Evolutionary conservation across 129 eudicot species (phyloP), one percentile per base, ranked within the genome.

Genomic region (Pittosporum tobira): DNA sequence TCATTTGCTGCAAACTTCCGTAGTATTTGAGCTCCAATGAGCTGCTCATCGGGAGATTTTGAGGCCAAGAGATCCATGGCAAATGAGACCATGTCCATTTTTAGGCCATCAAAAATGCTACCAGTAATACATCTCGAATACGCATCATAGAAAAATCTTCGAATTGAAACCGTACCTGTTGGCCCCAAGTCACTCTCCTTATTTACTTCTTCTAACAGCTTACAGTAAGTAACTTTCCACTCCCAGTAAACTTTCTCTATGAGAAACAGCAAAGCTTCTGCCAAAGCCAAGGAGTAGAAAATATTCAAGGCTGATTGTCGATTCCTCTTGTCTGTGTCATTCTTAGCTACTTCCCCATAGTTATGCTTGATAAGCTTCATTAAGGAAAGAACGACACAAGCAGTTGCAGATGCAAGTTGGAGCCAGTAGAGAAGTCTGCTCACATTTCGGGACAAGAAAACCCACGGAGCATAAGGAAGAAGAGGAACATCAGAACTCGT

Each of bases 21-120:
- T 7, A 91, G 50, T 24, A 91, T 78, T 44, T 78, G 64, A n/a
- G 81, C 88, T 9, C 98, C 98, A 23, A 91, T 81, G 1, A 91
- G 88, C 67, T 91, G 95, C 68, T 91, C 98, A 21, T 86, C 98
- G 0, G 90, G 77, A 1, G 96, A 86, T 48, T 59, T 63, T 0
- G 98, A 91, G 61, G 72, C 75, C 65, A 91, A 25, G 48, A 91
- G 94, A 19, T 91, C 98, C 83, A 83, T 86, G 0, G 90, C 81
- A 34, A 86, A 91, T 0, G 90, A 83, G 23, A 91, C 94, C 98
- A 91, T 91, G 52, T 91, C 98, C 98, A 91, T 83, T 55, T 86
- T 84, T 53, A 91, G 44, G 13, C 98, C 98, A 74, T 91, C 95
- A 27, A 91, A 91, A 16, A 91, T 74, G 58, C 94, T 91, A 49